phyloP scores from a whole-genome alignment of 225 moss, liverwort and hornwort genomes.

The Pleurozium schreberi region DNA sequence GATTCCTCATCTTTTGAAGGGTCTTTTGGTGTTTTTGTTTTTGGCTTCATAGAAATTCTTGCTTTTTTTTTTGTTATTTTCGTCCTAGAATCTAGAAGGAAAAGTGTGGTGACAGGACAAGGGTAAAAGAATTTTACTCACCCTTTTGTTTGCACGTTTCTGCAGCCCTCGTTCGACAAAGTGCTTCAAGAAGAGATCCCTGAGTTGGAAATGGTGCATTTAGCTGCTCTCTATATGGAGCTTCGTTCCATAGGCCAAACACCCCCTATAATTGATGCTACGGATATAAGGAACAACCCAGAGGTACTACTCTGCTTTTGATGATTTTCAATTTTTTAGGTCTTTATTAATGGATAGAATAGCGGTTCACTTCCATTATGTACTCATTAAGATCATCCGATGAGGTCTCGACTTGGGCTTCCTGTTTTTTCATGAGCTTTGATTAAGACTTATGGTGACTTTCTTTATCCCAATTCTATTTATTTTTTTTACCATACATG shows the following conservation, averaged over 20 bases:
- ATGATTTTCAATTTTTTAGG: background rate
- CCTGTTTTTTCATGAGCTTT: background rate
- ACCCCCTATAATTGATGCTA: conserved; percentile 76
- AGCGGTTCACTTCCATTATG: background rate
- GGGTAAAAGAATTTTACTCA: background rate
- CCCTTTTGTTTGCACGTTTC: background rate
- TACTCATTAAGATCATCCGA: background rate
- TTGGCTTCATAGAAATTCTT: background rate
- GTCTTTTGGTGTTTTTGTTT: too few relatives aligned
- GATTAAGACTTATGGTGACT: background rate
- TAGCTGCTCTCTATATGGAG: conserved; percentile 59
- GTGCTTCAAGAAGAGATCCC: conserved; percentile 55
- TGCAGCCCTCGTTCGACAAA: conserved; percentile 76
- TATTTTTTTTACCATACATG: background rate
- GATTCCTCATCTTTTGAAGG: background rate
- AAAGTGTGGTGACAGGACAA: background rate
- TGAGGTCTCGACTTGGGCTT: background rate
- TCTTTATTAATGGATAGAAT: background rate
- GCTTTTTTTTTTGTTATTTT: background rate
- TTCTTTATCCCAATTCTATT: background rate
- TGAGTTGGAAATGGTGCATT: conserved; percentile 58
- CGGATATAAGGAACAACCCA: conserved; percentile 58
- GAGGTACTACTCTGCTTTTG: conserved; percentile 36
- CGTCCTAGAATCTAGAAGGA: background rate
- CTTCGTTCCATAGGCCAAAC: conserved; percentile 52